phyloP scores from a whole-genome alignment of 2,329 filamentous ascomycete genomes.

The Capronia epimyces region DNA sequence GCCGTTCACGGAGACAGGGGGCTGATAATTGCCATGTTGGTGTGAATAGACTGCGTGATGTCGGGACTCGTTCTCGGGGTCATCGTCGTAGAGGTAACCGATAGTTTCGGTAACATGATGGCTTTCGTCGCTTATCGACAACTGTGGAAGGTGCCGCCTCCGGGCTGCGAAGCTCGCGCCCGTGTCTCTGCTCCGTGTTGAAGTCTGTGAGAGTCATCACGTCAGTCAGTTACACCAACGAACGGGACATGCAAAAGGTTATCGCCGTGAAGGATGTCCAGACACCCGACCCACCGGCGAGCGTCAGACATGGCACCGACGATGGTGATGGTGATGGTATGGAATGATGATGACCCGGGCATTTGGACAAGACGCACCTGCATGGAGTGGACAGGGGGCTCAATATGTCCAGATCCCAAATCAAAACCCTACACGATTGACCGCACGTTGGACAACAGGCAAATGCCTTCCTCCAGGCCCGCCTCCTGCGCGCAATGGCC shows the following conservation, averaged over 20 bases:
- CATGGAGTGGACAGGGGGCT: conserved; percentile 23
- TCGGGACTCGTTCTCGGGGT: conserved; percentile 43
- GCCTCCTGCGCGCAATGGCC: conserved; percentile 22
- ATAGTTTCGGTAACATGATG: conserved; percentile 95
- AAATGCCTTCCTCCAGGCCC: conserved; percentile 15
- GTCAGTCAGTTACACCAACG: conserved; percentile 13
- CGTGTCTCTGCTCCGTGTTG: conserved; percentile 38
- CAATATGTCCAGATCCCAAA: conserved; percentile 9
- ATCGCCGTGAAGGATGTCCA: background rate
- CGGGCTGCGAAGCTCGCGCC: conserved; percentile 47
- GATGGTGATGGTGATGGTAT: background rate
- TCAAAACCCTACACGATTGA: conserved; percentile 4
- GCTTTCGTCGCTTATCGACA: conserved; percentile 76
- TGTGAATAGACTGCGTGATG: conserved; percentile 3
- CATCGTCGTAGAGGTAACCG: conserved; percentile 78
- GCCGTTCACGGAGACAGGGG: conserved; percentile 11
- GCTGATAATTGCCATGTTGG: conserved; percentile 6
- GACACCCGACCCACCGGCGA: background rate
- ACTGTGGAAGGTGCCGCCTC: conserved; percentile 55
- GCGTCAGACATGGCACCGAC: background rate
- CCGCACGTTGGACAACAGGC: conserved; percentile 10
- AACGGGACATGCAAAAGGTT: background rate
- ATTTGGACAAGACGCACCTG: conserved; percentile 23
- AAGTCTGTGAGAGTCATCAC: conserved; percentile 34
- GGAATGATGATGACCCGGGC: background rate